These are phyloP conservation scores for Ammopiptanthus mongolicus DNA, from an alignment of 306 rosid species.

Conservation along the genomic window DNA sequence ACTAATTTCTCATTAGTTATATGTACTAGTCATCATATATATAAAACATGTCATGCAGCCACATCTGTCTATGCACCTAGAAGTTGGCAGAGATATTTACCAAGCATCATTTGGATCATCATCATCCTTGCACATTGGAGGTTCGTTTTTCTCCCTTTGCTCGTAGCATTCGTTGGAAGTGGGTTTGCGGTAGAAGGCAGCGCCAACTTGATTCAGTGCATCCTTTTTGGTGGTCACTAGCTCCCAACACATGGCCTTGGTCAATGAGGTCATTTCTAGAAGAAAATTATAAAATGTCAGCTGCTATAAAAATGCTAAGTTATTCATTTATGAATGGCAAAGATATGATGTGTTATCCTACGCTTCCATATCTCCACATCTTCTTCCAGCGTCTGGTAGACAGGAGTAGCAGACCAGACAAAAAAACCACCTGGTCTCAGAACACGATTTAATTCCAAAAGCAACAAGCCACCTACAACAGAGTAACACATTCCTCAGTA, in stretches of 20 bases:
- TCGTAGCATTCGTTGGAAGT: conserved; percentile 60
- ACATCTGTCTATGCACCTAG: neutral
- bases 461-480: conserved; percentile 61
- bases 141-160: conserved; percentile 52
- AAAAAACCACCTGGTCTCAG: conserved; percentile 76
- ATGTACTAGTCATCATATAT: neutral
- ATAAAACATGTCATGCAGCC: neutral
- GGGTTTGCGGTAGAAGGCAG: conserved; percentile 76
- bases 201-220: conserved; percentile 48
- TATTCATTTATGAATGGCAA: neutral
- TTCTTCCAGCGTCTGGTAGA: conserved; percentile 59
- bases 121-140: conserved; percentile 68
- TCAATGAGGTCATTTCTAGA: conserved; percentile 57
- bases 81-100: conserved; percentile 25
- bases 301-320: neutral
- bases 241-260: conserved; percentile 78
- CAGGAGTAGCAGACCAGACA: conserved; percentile 84
- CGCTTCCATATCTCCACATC: conserved; percentile 72
- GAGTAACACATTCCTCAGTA: neutral
- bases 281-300: neutral
- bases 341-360: neutral
- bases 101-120: conserved; percentile 84
- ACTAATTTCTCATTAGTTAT: neutral
- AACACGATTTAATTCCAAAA: conserved; percentile 71
- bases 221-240: conserved; percentile 66